phyloP scores from a whole-genome alignment of 2,329 filamentous ascomycete species.

The Pseudogymnoascus sp. region DNA sequence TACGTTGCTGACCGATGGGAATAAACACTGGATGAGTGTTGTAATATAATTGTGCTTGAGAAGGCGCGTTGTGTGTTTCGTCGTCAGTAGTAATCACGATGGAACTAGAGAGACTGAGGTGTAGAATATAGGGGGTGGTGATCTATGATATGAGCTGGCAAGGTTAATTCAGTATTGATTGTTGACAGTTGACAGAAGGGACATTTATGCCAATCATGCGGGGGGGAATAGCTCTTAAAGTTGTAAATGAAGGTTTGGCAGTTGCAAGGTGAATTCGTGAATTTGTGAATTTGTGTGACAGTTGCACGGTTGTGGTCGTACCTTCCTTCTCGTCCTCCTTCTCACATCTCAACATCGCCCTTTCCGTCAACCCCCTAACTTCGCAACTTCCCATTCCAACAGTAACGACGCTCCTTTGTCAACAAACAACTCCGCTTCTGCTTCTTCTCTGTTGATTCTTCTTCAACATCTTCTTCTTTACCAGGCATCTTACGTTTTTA shows the following conservation, averaged over 20 bases:
- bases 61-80: not conserved
- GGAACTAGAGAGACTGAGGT: not conserved
- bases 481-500: not conserved
- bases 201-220: not conserved
- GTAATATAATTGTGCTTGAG: not conserved
- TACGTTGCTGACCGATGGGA: not conserved
- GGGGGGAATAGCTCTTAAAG: not conserved
- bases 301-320: not conserved
- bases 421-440: not conserved
- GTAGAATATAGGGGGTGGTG: not conserved
- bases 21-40: not conserved
- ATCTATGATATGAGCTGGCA: not conserved
- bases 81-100: not conserved
- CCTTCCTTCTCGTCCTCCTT: not conserved
- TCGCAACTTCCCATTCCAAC: not conserved
- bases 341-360: not conserved
- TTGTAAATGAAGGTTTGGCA: not conserved
- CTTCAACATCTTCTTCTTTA: constrained; percentile 7
- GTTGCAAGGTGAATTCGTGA: not conserved
- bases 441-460: not conserved
- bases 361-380: not conserved
- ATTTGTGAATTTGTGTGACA: constrained; percentile 2
- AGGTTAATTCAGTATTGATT: not conserved
- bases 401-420: not conserved
- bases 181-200: not conserved